Evolutionary conservation across 495 filamentous ascomycete genomes (phyloP), one percentile per base, ranked within the genome.

Genomic region (Hypoxylon intermedium): DNA sequence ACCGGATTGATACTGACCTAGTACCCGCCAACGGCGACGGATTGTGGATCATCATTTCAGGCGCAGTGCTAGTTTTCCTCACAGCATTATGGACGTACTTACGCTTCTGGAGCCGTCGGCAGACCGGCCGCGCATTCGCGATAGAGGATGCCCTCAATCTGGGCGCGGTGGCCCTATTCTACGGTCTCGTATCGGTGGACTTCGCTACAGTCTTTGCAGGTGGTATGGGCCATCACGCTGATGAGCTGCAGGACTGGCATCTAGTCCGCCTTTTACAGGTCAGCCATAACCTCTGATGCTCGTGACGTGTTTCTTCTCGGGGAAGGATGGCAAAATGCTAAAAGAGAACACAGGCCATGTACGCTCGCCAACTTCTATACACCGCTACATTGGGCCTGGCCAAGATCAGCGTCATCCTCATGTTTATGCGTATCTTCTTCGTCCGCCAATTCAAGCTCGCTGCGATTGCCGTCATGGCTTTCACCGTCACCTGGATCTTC

Each of bases 381-480:
- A 44, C 24, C 23, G 38, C 46, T 26, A 57, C 63, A 0, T 23
- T 67, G 5, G 58, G 63, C n/a, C 31, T 67, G n/a, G 46, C 63
- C 31, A 67, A 67, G 38, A 48, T 67, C 18, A 67, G 63, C 36
- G 48, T 58, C 37, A 53, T 67, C 23, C 43, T 67, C 6, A 62
- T 62, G 58, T 55, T 67, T 16, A 67, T 58, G 44, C 58, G 58
- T 16, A 48, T 61, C 16, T 62, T 67, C 58, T 54, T 61, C 41
- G 49, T 12, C 24, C 36, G 20, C 5, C 43, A 42, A 4, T 60
- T 48, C 37, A 53, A 34, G 26, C n/a, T 58, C 15, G 53, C 36
- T 13, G 51, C 58, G 0, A 52, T 48, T 31, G 53, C 43, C 4
- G 31, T 21, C 15, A 45, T 62, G 5, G 43, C 20, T 34, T 41